Base-by-base conservation (phyloP, 2,329 filamentous ascomycete species). In the Parascedosporium putredinis region DNA sequence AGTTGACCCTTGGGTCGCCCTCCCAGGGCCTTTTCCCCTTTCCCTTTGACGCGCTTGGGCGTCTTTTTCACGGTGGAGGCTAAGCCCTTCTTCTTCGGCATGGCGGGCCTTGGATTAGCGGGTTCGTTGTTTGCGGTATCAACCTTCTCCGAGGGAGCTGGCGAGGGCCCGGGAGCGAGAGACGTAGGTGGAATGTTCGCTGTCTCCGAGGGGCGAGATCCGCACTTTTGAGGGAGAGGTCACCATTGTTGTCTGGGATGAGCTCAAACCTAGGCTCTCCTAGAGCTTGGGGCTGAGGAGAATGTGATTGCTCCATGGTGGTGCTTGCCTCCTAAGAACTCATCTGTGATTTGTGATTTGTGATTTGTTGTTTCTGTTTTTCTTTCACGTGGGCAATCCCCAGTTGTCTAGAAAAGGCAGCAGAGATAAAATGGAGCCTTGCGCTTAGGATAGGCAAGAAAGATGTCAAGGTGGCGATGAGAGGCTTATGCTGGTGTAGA, bases 81-180 rank as follows among this genome's bases (percentile, higher is more conserved):
- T 2, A 43, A 31, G 10, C 66, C 66, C 49, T 68, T 71, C 55
- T 71, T 71, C 57, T 66, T 70, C 5, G 54, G 49, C 10, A 34
- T 25, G 4, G 31, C n/a, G n/a, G 36, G 34, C 14, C 25, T 38
- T 8, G 47, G 16, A 27, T 16, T 33, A 16, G n/a, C 16, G 5
- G 47, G 16, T 16, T 24, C 23, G 27, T 27, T 7, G 36, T 38
- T 27, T 29, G 47, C n/a, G 47, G 31, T 42, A 25, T 49, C 47
- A 18, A 49, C 29, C 47, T 49, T 49, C 24, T 49, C 47, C 47
- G 36, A 38, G n/a, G 36, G 6, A 16, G 43, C 33, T 29, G 47
- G 34, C 5, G 47, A 27, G n/a, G 23, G 27, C 16, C 23, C 23
- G 22, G 47, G 47, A 7, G 36, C 24, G n/a, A n/a, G n/a, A 20